These are phyloP conservation scores for Neonectria coccinea DNA, from an alignment of 2,329 filamentous ascomycete genomes.

Conservation along the genomic window DNA sequence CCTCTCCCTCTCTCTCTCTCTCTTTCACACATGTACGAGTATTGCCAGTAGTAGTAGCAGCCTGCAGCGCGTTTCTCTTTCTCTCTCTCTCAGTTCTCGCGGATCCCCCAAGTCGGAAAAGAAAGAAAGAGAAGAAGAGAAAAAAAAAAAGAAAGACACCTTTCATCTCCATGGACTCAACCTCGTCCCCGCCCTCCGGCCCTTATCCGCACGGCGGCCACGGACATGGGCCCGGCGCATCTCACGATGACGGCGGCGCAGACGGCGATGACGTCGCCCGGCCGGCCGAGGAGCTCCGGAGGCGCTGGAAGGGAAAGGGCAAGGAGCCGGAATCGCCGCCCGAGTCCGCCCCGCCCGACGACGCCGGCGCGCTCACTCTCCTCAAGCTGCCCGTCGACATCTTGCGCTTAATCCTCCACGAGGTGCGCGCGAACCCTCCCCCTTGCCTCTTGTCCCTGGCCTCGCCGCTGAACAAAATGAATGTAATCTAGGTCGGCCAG, in stretches of 20 bases:
- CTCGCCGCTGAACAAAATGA: constrained; percentile 4
- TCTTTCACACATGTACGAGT: neutral
- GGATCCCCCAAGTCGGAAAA: too few species aligned
- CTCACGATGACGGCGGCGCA: constrained; percentile 9
- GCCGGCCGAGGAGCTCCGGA: constrained; percentile 22
- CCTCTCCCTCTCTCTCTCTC: too few species aligned
- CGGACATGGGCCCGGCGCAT: constrained; percentile 1
- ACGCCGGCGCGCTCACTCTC: constrained; percentile 24
- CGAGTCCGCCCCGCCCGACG: neutral
- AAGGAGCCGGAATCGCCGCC: constrained; percentile 9
- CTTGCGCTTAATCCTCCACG: constrained; percentile 29
- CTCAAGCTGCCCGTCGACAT: constrained; percentile 31
- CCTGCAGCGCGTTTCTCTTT: constrained; percentile 10
- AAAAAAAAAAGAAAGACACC: too few species aligned
- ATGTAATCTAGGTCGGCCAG: constrained; percentile 20
- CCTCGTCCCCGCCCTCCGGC: constrained; percentile 15
- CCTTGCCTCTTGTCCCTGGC: constrained; percentile 13
- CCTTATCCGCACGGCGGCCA: constrained; percentile 18
- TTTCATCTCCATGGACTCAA: constrained; percentile 21
- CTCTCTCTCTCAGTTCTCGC: neutral
- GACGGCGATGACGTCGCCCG: constrained; percentile 8
- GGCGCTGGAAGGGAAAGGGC: constrained; percentile 28
- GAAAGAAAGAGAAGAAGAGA: too few species aligned
- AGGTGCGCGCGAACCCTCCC: constrained; percentile 18
- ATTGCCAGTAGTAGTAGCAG: neutral